Evolutionary conservation across 2,329 filamentous ascomycete species (phyloP).

Genomic region (Aspergillus terreus): DNA sequence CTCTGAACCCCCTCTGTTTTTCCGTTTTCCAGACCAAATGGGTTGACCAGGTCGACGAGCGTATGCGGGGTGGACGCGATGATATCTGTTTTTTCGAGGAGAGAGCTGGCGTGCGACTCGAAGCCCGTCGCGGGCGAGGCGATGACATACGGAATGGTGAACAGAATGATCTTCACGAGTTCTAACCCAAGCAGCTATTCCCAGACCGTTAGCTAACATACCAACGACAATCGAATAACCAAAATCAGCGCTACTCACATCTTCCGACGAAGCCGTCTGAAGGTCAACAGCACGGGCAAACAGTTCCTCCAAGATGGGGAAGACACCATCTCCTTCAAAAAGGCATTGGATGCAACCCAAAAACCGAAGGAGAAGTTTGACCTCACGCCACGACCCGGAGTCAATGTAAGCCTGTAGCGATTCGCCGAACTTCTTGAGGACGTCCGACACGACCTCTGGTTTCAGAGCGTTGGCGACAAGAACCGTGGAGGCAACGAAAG

Average conservation of each 20-base stretch:
- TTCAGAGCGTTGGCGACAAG: constrained; percentile 75
- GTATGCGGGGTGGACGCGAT: constrained; percentile 85
- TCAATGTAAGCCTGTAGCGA: constrained; percentile 65
- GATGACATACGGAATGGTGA: constrained; percentile 89
- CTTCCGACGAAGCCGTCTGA: constrained; percentile 88
- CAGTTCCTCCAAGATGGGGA: constrained; percentile 81
- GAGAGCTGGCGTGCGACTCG: constrained; percentile 67
- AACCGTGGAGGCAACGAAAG: constrained; percentile 81
- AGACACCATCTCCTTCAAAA: constrained; percentile 79
- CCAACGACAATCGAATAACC: neutral
- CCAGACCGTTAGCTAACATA: constrained; percentile 12
- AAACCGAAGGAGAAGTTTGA: constrained; percentile 87
- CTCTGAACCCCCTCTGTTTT: constrained; percentile 65
- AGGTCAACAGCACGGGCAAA: constrained; percentile 87
- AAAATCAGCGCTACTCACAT: constrained; percentile 57
- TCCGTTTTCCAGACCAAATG: constrained; percentile 63
- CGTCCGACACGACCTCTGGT: constrained; percentile 67
- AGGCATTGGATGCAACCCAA: constrained; percentile 79
- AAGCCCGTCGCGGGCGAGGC: constrained; percentile 66
- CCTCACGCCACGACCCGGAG: constrained; percentile 78
- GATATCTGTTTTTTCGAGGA: constrained; percentile 92
- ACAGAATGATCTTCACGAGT: constrained; percentile 91
- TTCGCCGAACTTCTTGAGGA: constrained; percentile 61
- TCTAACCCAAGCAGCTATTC: constrained; percentile 64
- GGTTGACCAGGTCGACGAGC: constrained; percentile 80